Base-by-base conservation (phyloP, 192 early-diverging fungal genomes). In the Coemansia sp. region DNA sequence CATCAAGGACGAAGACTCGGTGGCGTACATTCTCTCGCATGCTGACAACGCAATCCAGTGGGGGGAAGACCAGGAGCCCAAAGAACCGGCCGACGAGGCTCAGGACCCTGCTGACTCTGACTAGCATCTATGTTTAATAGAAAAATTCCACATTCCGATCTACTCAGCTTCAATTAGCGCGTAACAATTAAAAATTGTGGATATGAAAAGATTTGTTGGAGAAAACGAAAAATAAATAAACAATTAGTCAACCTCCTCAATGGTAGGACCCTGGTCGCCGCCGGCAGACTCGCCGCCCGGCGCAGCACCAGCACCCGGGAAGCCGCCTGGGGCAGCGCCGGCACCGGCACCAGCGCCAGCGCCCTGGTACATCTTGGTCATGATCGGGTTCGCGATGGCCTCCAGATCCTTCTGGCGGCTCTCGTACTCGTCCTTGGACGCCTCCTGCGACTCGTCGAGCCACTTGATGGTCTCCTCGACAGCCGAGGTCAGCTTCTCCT, bases 361-460 rank as follows among this genome's bases (percentile, higher is more conserved):
- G 62, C 73, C 84, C 76, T 89, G 86, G 85, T 98, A 97, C 76
- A 98, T 75, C 84, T 92, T 94, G 77, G 83, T 89, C 92, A 97
- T 97, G 88, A 99, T 97, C 69, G 95, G 94, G 89, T 96, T 95
- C 70, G 94, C 93, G 62, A 92, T 67, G 70, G 85, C 85, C 85
- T 97, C 94, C 56, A 99, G 87, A 68, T 94, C 89, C 90, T 97
- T 97, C 85, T 95, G 92, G 76, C 87, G 87, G 73, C 84, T 69
- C 83, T 97, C 94, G 79, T 91, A 97, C 87, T 99, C 97, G 82
- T 97, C 95, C 87, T 95, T 99, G 74, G 90, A 88, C 55, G 92
- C 97, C 85, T 97, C 97, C 70, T 92, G 89, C 76, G 90, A 92
- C 62, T 84, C 76, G 72, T 99, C 94, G 69, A 99, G 86, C 94